Evolutionary conservation across 1,284 basidiomycete species (phyloP).

Genomic region (Cronartium quercuum): DNA sequence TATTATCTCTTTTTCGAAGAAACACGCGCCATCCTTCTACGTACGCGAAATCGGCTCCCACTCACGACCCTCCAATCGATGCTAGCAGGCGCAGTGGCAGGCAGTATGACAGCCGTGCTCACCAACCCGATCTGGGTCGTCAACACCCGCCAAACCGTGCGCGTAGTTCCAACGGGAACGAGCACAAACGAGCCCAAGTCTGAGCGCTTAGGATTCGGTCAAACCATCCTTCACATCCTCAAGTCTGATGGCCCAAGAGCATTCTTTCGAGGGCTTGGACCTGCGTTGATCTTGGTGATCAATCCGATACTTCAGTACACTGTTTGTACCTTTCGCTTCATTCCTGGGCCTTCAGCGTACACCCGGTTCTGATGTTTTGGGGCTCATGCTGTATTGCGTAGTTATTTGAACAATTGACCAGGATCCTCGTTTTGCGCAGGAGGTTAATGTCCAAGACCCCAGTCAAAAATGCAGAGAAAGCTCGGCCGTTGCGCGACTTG

Average conservation of each 20-base stretch:
- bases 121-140: slow-evolving; percentile 85
- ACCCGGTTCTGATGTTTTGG: slow-evolving; percentile 44
- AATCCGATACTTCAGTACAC: slow-evolving; percentile 75
- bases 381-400: slow-evolving; percentile 69
- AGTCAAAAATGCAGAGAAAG: slow-evolving; percentile 46
- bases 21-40: slow-evolving; percentile 50
- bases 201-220: slow-evolving; percentile 61
- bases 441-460: slow-evolving; percentile 55
- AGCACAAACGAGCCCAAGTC: slow-evolving; percentile 27
- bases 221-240: slow-evolving; percentile 68
- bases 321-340: slow-evolving; percentile 42
- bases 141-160: slow-evolving; percentile 65
- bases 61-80: slow-evolving; percentile 82
- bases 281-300: slow-evolving; percentile 83
- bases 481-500: slow-evolving; percentile 60
- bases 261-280: slow-evolving; percentile 93
- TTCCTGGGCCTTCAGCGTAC: neutral
- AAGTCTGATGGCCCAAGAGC: slow-evolving; percentile 69
- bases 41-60: slow-evolving; percentile 49
- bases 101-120: slow-evolving; percentile 79
- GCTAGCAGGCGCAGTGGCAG: slow-evolving; percentile 78
- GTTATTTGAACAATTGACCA: slow-evolving; percentile 76
- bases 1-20: slow-evolving; percentile 52
- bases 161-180: slow-evolving; percentile 41
- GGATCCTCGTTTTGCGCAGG: slow-evolving; percentile 61